Conservation (phyloP, 140 eudicot genomes). For the Senecio squalidus region DNA sequence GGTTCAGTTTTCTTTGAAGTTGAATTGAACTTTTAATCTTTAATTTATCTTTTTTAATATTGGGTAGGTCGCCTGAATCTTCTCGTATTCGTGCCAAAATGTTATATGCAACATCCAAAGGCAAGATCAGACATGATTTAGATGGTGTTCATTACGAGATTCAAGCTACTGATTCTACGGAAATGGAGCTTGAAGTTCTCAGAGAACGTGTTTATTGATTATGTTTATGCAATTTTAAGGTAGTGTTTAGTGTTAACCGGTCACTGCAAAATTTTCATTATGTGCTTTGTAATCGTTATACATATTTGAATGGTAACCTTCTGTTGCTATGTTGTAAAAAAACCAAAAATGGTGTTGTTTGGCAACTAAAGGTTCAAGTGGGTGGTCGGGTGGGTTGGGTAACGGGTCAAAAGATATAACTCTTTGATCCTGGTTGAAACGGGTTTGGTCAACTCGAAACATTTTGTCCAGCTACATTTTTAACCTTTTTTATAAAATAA, state of each 20-base stretch:
- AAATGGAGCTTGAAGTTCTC: slow-evolving; percentile 53
- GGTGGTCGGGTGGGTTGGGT: background rate
- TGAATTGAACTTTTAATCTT: background rate
- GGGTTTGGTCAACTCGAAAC: too few relatives aligned
- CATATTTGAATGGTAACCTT: background rate
- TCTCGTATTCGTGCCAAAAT: slow-evolving; percentile 64
- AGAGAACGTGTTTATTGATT: slow-evolving; percentile 42
- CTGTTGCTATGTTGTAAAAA: background rate
- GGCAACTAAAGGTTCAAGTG: background rate
- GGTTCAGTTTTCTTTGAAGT: background rate
- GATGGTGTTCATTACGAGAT: slow-evolving; percentile 69
- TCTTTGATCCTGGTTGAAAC: background rate
- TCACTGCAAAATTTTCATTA: background rate
- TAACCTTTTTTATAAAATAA: too few relatives aligned
- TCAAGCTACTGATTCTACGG: slow-evolving; percentile 56
- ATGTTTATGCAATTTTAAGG: background rate
- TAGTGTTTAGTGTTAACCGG: background rate
- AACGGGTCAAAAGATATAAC: too few relatives aligned
- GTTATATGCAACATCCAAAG: slow-evolving; percentile 68
- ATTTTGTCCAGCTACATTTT: too few relatives aligned
- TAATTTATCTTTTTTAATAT: background rate
- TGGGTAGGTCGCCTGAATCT: slow-evolving; percentile 32
- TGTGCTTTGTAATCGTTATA: slow-evolving; percentile 10
- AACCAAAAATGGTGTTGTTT: background rate
- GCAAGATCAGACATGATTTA: slow-evolving; percentile 43